Evolutionary conservation across 768 basidiomycete genomes (phyloP).

Genomic region (Boletus sp.): DNA sequence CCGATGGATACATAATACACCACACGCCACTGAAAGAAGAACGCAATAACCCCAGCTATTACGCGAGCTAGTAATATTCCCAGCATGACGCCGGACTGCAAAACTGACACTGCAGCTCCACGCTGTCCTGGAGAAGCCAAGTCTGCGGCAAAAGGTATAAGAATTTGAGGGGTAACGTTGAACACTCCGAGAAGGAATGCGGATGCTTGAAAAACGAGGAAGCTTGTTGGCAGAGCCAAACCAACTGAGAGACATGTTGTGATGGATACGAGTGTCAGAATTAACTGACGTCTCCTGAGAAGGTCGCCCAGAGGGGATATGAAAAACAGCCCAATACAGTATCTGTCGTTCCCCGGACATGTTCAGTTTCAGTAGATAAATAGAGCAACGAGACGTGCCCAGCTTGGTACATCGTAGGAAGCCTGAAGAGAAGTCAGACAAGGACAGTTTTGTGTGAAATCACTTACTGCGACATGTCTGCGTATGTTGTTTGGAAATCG

Average conservation of each 20-base stretch:
- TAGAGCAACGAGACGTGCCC: slow-evolving; percentile 41
- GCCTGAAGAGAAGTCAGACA: slow-evolving; percentile 32
- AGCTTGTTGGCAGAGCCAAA: slow-evolving; percentile 33
- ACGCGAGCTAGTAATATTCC: slow-evolving; percentile 30
- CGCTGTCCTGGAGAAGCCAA: slow-evolving; percentile 34
- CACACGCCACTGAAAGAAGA: slow-evolving; percentile 40
- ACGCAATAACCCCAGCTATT: slow-evolving; percentile 38
- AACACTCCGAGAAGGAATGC: slow-evolving; percentile 39
- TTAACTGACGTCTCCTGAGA: slow-evolving; percentile 40
- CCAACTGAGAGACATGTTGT: slow-evolving; percentile 39
- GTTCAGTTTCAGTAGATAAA: not conserved
- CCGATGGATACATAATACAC: slow-evolving; percentile 43
- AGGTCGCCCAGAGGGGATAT: slow-evolving; percentile 47
- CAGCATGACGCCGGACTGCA: slow-evolving; percentile 27
- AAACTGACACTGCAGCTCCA: slow-evolving; percentile 28
- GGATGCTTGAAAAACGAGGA: slow-evolving; percentile 34
- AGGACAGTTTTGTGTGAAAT: not conserved
- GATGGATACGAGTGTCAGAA: slow-evolving; percentile 35
- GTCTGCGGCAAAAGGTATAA: slow-evolving; percentile 45
- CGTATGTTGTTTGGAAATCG: slow-evolving; percentile 34
- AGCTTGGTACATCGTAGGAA: slow-evolving; percentile 64
- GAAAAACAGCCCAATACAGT: slow-evolving; percentile 37
- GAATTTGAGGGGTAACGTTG: slow-evolving; percentile 39
- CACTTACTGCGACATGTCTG: slow-evolving; percentile 31
- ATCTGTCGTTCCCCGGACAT: not conserved